Evolutionary conservation across 768 basidiomycete genomes (phyloP).

Genomic region (Suillus cothurnatus): DNA sequence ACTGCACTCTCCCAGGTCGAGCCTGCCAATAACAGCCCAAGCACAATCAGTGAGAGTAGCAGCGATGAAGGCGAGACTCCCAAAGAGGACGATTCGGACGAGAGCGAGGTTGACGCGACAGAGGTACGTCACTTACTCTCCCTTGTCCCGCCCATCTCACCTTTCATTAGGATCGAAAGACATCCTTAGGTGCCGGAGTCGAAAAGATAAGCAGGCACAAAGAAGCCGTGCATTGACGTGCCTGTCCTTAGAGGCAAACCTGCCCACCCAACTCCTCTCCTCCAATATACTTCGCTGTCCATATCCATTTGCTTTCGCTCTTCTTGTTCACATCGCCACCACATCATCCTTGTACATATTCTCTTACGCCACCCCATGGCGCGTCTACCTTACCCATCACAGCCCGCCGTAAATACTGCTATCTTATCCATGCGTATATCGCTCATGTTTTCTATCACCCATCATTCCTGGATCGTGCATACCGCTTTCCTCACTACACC

Average conservation of each 20-base stretch:
- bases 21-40: background rate
- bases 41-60: background rate
- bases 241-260: background rate
- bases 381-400: background rate
- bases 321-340: background rate
- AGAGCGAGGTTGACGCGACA: constrained; percentile 3
- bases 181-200: constrained; percentile 36
- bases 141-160: background rate
- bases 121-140: constrained; percentile 18
- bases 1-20: background rate
- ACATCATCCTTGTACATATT: background rate
- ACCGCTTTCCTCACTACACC: background rate
- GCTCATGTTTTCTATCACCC: background rate
- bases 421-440: background rate
- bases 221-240: constrained; percentile 5
- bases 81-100: constrained; percentile 15
- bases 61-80: constrained; percentile 14
- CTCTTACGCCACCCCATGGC: too few relatives aligned
- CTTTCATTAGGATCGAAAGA: constrained; percentile 33
- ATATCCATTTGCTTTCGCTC: background rate
- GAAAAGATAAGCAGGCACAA: constrained; percentile 40
- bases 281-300: background rate
- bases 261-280: background rate
- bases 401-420: background rate
- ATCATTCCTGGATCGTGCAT: background rate